Evolutionary conservation across 208 protist genomes (phyloP).

Genomic region (Trypanosoma melophagium): DNA sequence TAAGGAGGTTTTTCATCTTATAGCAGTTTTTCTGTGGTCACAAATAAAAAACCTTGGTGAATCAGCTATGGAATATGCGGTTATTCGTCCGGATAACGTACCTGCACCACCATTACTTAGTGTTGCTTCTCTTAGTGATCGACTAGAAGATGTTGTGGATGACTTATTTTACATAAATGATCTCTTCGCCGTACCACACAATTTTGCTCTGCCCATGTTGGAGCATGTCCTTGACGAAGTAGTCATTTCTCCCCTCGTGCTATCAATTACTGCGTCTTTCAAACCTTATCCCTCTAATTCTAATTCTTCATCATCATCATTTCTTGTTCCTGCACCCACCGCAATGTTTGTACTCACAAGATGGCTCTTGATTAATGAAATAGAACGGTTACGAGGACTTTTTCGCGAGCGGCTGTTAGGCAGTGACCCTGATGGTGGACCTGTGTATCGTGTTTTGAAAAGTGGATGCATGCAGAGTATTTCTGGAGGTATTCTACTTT

Average conservation of each 20-base stretch:
- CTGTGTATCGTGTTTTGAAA: slow-evolving; percentile 7
- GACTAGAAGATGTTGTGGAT: slow-evolving; percentile 79
- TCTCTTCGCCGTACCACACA: slow-evolving; percentile 46
- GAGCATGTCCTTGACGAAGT: slow-evolving; percentile 25
- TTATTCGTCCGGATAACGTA: not conserved
- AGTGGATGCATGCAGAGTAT: slow-evolving; percentile 18
- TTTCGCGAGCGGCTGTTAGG: slow-evolving; percentile 17
- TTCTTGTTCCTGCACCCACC: slow-evolving; percentile 9
- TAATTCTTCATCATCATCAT: not conserved
- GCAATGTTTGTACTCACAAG: slow-evolving; percentile 28
- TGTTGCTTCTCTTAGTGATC: slow-evolving; percentile 23
- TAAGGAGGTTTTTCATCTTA: slow-evolving; percentile 39
- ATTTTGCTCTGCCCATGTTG: slow-evolving; percentile 16
- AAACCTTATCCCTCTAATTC: not conserved
- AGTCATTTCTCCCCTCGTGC: slow-evolving; percentile 19
- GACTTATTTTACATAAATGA: slow-evolving; percentile 87
- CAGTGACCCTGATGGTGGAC: not conserved
- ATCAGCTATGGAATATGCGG: slow-evolving; percentile 10
- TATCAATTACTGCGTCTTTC: not conserved
- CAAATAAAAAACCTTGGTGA: slow-evolving; percentile 43
- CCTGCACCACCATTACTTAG: not conserved
- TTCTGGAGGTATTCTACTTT: slow-evolving; percentile 15
- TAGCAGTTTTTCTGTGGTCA: slow-evolving; percentile 33
- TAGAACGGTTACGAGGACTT: slow-evolving; percentile 4
- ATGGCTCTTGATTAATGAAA: slow-evolving; percentile 25